Evolutionary conservation across 192 early-diverging fungal genomes (phyloP), one percentile per base, ranked within the genome.

Genomic region (Lunasporangiospora selenospora): DNA sequence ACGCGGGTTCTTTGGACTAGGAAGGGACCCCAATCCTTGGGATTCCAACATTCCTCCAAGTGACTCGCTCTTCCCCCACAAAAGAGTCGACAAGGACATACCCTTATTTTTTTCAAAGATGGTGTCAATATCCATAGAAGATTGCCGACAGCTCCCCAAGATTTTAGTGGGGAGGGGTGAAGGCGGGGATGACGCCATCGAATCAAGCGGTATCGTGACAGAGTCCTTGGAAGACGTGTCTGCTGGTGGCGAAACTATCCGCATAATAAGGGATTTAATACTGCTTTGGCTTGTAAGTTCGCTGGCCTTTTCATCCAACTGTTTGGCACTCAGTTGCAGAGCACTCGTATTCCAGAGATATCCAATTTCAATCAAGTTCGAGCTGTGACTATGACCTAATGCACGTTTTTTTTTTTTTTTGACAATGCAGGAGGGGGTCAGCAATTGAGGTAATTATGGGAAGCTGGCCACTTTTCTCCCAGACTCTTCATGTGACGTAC

Each of bases 291-390:
- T 43, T n/a, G 67, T 21, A 3, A 70, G 38, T 1, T 8, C 10
- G 10, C 19, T 1, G 8, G 46, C 40, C 8, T 57, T 19, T 0
- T 58, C 26, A 15, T 62, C 41, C 21, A 71, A 33, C 10, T 29
- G 51, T 3, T 34, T 29, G 39, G 61, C 59, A n/a, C 50, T 46
- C 67, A 57, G 31, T 0, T 44, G 38, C 10, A 71, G 40, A 2
- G 46, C 21, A 3, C 53, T 50, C 5, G 34, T 47, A 16, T 62
- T 57, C 24, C 61, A 37, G 27, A 71, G 54, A 31, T 71, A 71
- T 41, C 67, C 67, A 10, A 71, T 56, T 13, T 71, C 67, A 26
- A 71, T 71, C 29, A 71, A 33, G 27, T 71, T 71, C 8, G 67
- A 57, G 2, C 58, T 18, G 24, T 71, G 67, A 1, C 38, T 26